Percentiles rank a stretch among this genome's conserved stretches.
Evolutionary conservation across 148 eudicot species (phyloP).

Genomic region (Fallopia convolvulus): DNA sequence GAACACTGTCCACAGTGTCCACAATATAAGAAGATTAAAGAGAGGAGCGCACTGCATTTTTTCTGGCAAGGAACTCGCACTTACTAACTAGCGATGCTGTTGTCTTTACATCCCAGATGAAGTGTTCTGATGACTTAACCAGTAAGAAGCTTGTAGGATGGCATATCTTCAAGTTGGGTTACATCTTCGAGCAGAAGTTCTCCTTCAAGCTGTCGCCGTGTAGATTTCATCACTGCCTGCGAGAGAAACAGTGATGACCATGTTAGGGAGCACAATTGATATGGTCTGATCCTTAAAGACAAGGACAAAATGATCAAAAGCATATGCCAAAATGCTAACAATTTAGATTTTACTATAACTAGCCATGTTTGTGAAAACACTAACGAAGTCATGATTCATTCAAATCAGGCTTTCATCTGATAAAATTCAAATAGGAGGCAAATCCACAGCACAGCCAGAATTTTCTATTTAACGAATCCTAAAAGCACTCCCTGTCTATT

Average conservation of each 20-base stretch:
- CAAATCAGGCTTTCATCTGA: background rate
- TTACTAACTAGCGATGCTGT: background rate
- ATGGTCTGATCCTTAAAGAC: background rate
- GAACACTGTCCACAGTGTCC: background rate
- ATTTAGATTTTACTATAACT: background rate
- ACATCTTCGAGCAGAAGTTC: constrained; percentile 76
- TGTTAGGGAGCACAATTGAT: background rate
- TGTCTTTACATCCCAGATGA: background rate
- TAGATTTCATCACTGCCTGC: constrained; percentile 93
- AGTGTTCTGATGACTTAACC: constrained; percentile 10
- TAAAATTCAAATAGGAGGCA: background rate
- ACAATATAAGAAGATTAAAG: background rate
- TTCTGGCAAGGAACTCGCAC: background rate
- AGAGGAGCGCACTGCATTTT: background rate
- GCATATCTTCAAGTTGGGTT: constrained; percentile 71
- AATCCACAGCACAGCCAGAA: background rate
- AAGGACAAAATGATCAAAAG: background rate
- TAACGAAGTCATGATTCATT: background rate
- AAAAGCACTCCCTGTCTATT: background rate
- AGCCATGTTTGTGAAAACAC: background rate
- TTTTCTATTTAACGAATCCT: background rate
- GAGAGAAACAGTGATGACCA: constrained; percentile 2
- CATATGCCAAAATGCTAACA: background rate
- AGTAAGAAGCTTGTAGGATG: constrained; percentile 65
- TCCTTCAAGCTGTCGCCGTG: constrained; percentile 83